Conservation (phyloP, 176 grass and related monocot genomes). For the Eleusine coracana region DNA sequence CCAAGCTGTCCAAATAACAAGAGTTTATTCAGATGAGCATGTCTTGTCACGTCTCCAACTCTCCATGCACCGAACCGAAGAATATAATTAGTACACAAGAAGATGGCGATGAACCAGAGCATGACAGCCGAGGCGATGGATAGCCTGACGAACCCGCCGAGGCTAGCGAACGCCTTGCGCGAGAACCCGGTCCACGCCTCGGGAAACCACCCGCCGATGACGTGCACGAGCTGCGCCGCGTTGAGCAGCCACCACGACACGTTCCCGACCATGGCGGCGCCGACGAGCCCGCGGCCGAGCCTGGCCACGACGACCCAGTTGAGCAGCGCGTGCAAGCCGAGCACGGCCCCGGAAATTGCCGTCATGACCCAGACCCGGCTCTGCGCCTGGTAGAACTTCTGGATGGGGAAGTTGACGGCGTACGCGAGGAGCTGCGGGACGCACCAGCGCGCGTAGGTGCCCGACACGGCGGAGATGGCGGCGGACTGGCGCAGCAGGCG, state of each 20-base stretch:
- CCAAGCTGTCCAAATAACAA: slow-evolving; percentile 44
- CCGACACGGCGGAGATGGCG: slow-evolving; percentile 46
- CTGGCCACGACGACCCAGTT: slow-evolving; percentile 53
- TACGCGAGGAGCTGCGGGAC: slow-evolving; percentile 63
- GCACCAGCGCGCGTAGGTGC: slow-evolving; percentile 51
- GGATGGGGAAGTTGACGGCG: slow-evolving; percentile 68
- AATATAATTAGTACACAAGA: background rate
- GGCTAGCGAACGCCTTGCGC: slow-evolving; percentile 48
- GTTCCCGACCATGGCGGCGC: slow-evolving; percentile 53
- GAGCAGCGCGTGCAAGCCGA: slow-evolving; percentile 50
- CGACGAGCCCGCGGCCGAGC: slow-evolving; percentile 50
- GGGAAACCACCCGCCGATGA: slow-evolving; percentile 55
- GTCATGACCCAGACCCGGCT: slow-evolving; percentile 67
- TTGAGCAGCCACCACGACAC: slow-evolving; percentile 67
- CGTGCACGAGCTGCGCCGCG: slow-evolving; percentile 53
- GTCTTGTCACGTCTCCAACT: background rate
- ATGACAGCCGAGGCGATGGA: slow-evolving; percentile 78
- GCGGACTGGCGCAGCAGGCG: slow-evolving; percentile 52
- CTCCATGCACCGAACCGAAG: background rate
- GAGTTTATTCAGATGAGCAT: background rate
- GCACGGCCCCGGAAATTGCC: slow-evolving; percentile 39
- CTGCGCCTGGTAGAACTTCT: slow-evolving; percentile 85
- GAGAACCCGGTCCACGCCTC: slow-evolving; percentile 75
- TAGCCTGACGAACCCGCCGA: slow-evolving; percentile 59
- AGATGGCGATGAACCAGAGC: slow-evolving; percentile 53